Conservation (phyloP, 768 basidiomycete species). For the Pholiota microspora region DNA sequence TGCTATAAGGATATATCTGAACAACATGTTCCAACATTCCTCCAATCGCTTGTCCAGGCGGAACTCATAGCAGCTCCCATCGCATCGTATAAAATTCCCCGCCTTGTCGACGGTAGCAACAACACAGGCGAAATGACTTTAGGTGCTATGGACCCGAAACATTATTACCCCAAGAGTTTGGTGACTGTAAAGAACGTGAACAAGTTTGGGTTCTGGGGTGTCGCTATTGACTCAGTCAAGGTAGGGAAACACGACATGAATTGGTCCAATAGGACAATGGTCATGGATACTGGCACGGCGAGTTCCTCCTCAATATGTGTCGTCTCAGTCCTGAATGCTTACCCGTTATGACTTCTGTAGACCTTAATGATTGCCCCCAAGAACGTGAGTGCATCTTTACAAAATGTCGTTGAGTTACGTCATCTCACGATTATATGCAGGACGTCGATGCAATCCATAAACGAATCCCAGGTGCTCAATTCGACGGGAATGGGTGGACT, state of each 20-base stretch:
- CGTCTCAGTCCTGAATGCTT: background rate
- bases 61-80: slow-evolving; percentile 8
- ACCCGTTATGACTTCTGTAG: background rate
- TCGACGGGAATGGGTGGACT: slow-evolving; percentile 49
- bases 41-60: slow-evolving; percentile 9
- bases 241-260: slow-evolving; percentile 13
- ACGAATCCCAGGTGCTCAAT: slow-evolving; percentile 52
- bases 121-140: slow-evolving; percentile 63
- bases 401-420: background rate
- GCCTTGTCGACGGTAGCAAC: slow-evolving; percentile 21
- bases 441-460: slow-evolving; percentile 59
- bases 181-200: slow-evolving; percentile 51
- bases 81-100: slow-evolving; percentile 12
- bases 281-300: slow-evolving; percentile 20
- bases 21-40: slow-evolving; percentile 8
- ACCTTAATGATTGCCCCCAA: slow-evolving; percentile 16
- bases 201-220: slow-evolving; percentile 14
- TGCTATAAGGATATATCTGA: slow-evolving; percentile 13
- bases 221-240: slow-evolving; percentile 10
- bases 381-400: slow-evolving; percentile 4
- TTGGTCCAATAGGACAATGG: slow-evolving; percentile 16
- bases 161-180: slow-evolving; percentile 47
- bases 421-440: slow-evolving; percentile 10
- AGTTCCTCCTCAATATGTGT: background rate
- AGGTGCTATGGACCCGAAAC: slow-evolving; percentile 55